Conservation (phyloP, 257 asterid species). For the Nicotiana otophora region DNA sequence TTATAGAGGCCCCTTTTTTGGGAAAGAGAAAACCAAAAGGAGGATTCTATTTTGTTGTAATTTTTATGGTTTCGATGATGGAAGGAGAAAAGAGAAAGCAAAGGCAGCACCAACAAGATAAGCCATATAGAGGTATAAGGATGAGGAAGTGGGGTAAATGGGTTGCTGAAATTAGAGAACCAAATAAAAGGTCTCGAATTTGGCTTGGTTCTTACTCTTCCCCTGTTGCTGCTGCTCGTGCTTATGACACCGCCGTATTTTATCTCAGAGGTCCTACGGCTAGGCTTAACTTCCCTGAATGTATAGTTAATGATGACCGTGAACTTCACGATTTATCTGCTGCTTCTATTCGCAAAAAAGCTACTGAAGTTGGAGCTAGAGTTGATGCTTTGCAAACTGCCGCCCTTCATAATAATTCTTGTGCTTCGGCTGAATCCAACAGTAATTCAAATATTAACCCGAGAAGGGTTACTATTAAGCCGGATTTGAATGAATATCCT, state of each 20-base stretch:
- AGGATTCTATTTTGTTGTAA: slow-evolving; percentile 9
- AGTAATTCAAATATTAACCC: slow-evolving; percentile 6
- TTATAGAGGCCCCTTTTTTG: background rate
- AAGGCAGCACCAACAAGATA: slow-evolving; percentile 35
- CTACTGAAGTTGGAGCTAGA: slow-evolving; percentile 84
- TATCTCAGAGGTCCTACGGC: slow-evolving; percentile 79
- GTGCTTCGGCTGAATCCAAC: background rate
- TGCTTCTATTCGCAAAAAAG: slow-evolving; percentile 67
- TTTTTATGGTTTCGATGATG: slow-evolving; percentile 10
- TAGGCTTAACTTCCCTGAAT: slow-evolving; percentile 78
- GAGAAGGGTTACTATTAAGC: slow-evolving; percentile 36
- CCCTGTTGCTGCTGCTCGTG: slow-evolving; percentile 89
- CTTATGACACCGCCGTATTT: slow-evolving; percentile 83
- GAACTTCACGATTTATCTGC: slow-evolving; percentile 48
- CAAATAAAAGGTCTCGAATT: slow-evolving; percentile 72
- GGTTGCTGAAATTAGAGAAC: slow-evolving; percentile 93
- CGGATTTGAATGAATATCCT: slow-evolving; percentile 83
- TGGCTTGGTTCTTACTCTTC: slow-evolving; percentile 90
- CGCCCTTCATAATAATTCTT: background rate
- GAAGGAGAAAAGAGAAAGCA: slow-evolving; percentile 52
- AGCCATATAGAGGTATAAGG: slow-evolving; percentile 76
- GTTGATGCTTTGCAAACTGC: slow-evolving; percentile 67
- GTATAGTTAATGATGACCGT: slow-evolving; percentile 29
- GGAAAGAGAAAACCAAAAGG: slow-evolving; percentile 14
- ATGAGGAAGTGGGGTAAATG: slow-evolving; percentile 99